phyloP scores from a whole-genome alignment of 345 rosid species.

The Ailanthus altissimus region DNA sequence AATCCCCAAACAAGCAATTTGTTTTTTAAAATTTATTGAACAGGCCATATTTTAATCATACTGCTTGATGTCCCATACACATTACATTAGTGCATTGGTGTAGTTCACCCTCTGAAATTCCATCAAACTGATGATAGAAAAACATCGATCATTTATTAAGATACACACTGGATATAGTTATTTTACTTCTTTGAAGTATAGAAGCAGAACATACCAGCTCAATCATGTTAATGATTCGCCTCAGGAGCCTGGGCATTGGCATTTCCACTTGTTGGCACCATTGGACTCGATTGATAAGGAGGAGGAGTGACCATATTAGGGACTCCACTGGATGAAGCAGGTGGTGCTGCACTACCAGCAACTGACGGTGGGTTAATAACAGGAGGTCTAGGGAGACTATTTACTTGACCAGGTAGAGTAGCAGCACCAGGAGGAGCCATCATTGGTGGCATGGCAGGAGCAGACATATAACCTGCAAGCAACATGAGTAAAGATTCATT shows the following conservation, averaged over 20 bases:
- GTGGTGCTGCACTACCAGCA: slow-evolving; percentile 57
- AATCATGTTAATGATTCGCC: slow-evolving; percentile 46
- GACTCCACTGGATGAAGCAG: slow-evolving; percentile 46
- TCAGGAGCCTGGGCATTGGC: slow-evolving; percentile 54
- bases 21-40: not conserved
- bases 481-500: not conserved
- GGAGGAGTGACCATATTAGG: slow-evolving; percentile 47
- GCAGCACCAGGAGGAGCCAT: slow-evolving; percentile 93
- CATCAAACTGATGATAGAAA: not conserved
- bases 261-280: slow-evolving; percentile 49
- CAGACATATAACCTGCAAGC: slow-evolving; percentile 54
- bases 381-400: slow-evolving; percentile 73
- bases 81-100: not conserved
- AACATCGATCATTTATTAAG: not conserved
- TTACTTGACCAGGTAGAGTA: slow-evolving; percentile 64
- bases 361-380: slow-evolving; percentile 45
- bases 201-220: slow-evolving; percentile 2
- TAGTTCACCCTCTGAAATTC: not conserved
- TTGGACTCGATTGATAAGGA: slow-evolving; percentile 59
- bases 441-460: slow-evolving; percentile 67
- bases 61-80: not conserved
- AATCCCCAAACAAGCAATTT: not conserved
- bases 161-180: too few species aligned
- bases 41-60: not conserved
- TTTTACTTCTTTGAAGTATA: not conserved